A percentile compares a stretch with the other conserved stretches of the same genome.
phyloP scores from a whole-genome alignment of 2,329 filamentous ascomycete genomes.

The Pseudophaeomoniella oleicola region DNA sequence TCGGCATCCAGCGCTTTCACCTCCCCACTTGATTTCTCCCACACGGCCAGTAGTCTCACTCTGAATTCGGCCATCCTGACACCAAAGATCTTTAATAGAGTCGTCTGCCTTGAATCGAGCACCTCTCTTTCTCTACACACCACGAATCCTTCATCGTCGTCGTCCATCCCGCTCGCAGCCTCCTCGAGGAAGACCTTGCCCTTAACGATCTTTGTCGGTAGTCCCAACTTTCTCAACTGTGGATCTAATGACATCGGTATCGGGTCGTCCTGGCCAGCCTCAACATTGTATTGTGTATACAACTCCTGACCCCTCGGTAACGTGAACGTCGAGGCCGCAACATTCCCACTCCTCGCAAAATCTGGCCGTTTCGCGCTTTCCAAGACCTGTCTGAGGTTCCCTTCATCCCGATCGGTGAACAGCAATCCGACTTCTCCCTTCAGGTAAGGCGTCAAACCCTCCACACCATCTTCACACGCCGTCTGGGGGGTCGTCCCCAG shows the following conservation, averaged over 20 bases:
- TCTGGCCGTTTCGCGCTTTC: slow-evolving; percentile 58
- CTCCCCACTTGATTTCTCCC: slow-evolving; percentile 23
- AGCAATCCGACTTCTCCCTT: slow-evolving; percentile 76
- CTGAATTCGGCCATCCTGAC: slow-evolving; percentile 83
- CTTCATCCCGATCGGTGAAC: slow-evolving; percentile 65
- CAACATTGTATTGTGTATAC: slow-evolving; percentile 42
- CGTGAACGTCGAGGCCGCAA: slow-evolving; percentile 59
- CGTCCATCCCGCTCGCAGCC: slow-evolving; percentile 22
- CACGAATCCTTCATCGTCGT: slow-evolving; percentile 41
- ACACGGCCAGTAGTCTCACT: slow-evolving; percentile 60
- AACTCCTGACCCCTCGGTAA: slow-evolving; percentile 66
- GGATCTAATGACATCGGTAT: slow-evolving; percentile 82
- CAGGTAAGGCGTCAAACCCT: slow-evolving; percentile 54
- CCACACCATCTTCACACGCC: slow-evolving; percentile 66
- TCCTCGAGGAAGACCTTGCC: slow-evolving; percentile 68
- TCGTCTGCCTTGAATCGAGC: slow-evolving; percentile 82
- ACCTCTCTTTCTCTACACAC: slow-evolving; percentile 77
- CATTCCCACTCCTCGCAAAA: slow-evolving; percentile 76
- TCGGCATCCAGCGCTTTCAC: slow-evolving; percentile 23
- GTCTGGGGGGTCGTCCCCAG: slow-evolving; percentile 66
- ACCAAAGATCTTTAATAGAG: slow-evolving; percentile 84
- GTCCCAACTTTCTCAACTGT: slow-evolving; percentile 72
- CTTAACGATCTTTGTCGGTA: slow-evolving; percentile 78
- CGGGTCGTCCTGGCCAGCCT: slow-evolving; percentile 65
- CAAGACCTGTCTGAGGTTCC: slow-evolving; percentile 59